A percentile compares a stretch with the other conserved stretches of the same genome.
phyloP scores from a whole-genome alignment of 139 green algal species.

The Tetradesmus obliquus region DNA sequence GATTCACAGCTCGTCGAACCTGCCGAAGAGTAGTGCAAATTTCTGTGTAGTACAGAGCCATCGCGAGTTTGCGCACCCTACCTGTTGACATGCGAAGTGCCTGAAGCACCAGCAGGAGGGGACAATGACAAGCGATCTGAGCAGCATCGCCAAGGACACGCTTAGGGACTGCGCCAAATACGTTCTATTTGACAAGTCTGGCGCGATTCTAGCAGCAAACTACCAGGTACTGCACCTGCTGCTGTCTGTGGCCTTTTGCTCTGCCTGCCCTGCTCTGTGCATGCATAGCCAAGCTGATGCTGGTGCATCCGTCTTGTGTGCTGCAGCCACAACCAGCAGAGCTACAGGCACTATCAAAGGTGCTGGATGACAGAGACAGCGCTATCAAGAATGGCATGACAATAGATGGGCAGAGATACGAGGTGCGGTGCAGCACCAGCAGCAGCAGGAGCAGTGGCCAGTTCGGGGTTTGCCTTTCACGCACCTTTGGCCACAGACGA shows the following conservation, averaged over 20 bases:
- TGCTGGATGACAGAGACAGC: conserved; percentile 56
- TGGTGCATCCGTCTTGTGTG: neutral
- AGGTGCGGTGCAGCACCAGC: conserved; percentile 41
- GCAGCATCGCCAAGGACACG: neutral
- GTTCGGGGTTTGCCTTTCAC: neutral
- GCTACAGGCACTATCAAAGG: conserved; percentile 47
- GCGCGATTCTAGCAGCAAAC: conserved; percentile 20
- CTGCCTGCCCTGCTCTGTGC: neutral
- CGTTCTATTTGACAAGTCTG: conserved; percentile 1
- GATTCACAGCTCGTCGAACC: too few relatives aligned
- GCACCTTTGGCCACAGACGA: too few relatives aligned
- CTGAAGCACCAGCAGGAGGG: neutral
- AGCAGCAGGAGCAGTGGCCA: neutral
- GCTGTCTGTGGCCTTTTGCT: neutral
- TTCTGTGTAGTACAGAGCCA: too few relatives aligned
- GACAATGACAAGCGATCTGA: neutral
- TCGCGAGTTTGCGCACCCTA: neutral
- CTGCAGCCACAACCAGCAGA: conserved; percentile 45
- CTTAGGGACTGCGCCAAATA: conserved; percentile 21
- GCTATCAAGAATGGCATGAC: conserved; percentile 56
- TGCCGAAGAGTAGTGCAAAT: too few relatives aligned
- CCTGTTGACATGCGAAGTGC: neutral
- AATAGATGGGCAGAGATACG: conserved; percentile 55
- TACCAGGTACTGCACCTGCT: conserved; percentile 27
- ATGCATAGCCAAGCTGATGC: neutral